These are phyloP conservation scores for Candida krabiensis DNA, from an alignment of 805 yeast species.

Conservation along the genomic window DNA sequence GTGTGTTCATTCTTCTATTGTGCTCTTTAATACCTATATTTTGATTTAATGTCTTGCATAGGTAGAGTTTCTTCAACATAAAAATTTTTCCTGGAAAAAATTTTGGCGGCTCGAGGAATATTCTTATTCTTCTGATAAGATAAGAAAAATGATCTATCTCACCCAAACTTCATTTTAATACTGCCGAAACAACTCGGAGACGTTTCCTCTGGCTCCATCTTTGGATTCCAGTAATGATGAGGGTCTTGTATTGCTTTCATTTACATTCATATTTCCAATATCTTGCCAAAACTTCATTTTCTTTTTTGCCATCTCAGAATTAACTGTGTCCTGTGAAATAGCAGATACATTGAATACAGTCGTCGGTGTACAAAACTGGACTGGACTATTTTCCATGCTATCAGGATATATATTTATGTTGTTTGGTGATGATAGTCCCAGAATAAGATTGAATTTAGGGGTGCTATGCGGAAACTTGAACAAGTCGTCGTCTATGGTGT, in stretches of 20 bases:
- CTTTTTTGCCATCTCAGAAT: constrained; percentile 1
- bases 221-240: constrained; percentile 5
- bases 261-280: neutral
- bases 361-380: neutral
- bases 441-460: neutral
- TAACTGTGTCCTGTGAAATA: constrained; percentile 1
- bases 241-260: neutral
- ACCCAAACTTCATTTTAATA: neutral
- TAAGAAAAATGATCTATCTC: neutral
- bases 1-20: no score
- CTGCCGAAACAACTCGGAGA: constrained; percentile 4
- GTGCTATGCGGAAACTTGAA: constrained; percentile 5
- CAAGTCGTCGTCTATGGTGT: neutral
- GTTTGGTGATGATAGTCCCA: constrained; percentile 1
- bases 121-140: constrained; percentile 4
- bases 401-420: neutral
- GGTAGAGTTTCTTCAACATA: neutral
- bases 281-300: constrained; percentile 1
- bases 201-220: constrained; percentile 6
- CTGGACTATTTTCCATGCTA: constrained; percentile 3
- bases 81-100: constrained; percentile 1
- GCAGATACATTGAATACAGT: neutral
- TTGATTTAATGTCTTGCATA: no score
- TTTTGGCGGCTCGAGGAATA: neutral
- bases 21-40: no score